Conservation (phyloP, 75 land plant genomes). For the Isoetes taiwanensis region DNA sequence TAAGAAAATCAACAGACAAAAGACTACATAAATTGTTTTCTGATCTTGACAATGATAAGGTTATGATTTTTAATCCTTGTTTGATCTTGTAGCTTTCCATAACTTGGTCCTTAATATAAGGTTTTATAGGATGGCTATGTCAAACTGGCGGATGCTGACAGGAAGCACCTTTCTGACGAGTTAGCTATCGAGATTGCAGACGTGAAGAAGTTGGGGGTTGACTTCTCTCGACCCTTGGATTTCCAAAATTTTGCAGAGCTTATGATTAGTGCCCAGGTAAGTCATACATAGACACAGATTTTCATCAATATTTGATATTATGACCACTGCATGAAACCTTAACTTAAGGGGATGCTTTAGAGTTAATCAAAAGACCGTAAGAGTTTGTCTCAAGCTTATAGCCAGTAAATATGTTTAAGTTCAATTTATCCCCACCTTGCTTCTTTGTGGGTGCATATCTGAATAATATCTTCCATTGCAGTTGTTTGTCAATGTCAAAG, state of each 20-base stretch:
- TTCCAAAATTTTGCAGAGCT: conserved; percentile 14
- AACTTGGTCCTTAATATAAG: neutral
- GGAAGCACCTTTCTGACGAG: conserved; percentile 10
- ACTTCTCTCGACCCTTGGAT: conserved; percentile 7
- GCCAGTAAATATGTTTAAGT: no score
- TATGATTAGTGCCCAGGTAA: conserved; percentile 17
- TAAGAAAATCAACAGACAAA: conserved; percentile 10
- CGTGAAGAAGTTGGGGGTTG: conserved; percentile 12
- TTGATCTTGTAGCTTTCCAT: neutral
- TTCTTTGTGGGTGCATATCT: no score
- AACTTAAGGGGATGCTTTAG: no score
- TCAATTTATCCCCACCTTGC: no score
- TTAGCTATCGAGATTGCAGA: conserved; percentile 16
- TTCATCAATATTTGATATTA: no score
- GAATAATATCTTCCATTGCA: no score
- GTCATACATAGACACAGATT: no score
- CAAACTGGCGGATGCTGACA: conserved; percentile 16
- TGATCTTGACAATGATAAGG: conserved; percentile 25
- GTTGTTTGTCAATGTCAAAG: no score
- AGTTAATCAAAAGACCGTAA: no score
- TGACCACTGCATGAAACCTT: no score
- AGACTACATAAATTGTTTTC: conserved; percentile 23
- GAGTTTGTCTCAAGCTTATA: no score
- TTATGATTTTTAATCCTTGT: no score
- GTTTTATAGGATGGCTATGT: conserved; percentile 18